Conservation (phyloP, 768 basidiomycete species). For the Peribolospora baueri region DNA sequence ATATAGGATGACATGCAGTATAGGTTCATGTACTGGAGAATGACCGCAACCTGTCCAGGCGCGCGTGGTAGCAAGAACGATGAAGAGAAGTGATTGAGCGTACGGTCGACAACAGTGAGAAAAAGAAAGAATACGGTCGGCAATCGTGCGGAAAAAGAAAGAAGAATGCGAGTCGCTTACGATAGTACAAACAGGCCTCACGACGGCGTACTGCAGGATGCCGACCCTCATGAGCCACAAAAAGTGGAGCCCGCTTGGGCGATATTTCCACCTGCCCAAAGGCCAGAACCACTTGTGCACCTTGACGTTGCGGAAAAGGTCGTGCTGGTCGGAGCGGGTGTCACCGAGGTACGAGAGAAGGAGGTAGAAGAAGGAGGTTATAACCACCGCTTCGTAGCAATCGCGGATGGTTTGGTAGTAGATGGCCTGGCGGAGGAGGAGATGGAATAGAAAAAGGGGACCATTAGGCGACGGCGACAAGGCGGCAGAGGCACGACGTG, state of each 20-base stretch:
- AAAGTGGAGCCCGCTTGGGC: constrained; percentile 32
- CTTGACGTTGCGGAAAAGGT: constrained; percentile 22
- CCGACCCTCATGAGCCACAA: constrained; percentile 54
- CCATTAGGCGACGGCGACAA: neutral
- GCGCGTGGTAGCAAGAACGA: neutral
- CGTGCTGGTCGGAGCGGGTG: constrained; percentile 17
- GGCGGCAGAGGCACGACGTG: neutral
- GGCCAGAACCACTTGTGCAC: constrained; percentile 45
- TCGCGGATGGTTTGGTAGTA: constrained; percentile 45
- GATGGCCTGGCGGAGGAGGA: constrained; percentile 27
- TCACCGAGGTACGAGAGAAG: constrained; percentile 45
- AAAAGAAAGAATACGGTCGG: neutral
- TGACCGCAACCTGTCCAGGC: constrained; percentile 21
- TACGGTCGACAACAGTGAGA: constrained; percentile 6
- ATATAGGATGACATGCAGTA: constrained; percentile 53
- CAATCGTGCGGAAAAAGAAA: neutral
- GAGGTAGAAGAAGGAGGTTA: constrained; percentile 57
- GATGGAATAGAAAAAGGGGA: constrained; percentile 1
- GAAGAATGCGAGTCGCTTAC: neutral
- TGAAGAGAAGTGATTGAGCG: neutral
- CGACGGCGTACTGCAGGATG: constrained; percentile 45
- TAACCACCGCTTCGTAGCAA: constrained; percentile 48
- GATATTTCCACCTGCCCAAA: constrained; percentile 35
- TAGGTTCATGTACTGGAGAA: constrained; percentile 37
- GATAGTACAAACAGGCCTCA: constrained; percentile 30